Evolutionary conservation across 78 protist species (phyloP).

Genomic region (Dictyostelium intermedium): DNA sequence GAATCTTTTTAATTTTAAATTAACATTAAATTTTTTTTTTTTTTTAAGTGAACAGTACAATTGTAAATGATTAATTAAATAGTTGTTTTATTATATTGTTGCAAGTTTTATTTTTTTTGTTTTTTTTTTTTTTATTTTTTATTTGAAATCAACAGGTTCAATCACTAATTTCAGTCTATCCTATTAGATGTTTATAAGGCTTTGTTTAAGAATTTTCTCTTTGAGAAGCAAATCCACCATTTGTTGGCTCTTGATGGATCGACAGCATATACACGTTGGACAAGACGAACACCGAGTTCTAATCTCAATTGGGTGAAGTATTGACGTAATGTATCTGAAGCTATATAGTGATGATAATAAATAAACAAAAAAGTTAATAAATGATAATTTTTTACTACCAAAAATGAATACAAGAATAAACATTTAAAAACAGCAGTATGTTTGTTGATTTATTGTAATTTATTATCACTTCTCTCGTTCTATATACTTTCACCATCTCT

Average conservation of each 20-base stretch:
- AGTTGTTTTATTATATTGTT: not conserved
- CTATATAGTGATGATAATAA: not conserved
- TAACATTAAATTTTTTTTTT: not conserved
- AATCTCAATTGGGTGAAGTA: constrained; percentile 91
- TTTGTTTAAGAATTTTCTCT: constrained; percentile 87
- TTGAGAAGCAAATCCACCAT: constrained; percentile 92
- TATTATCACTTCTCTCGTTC: no score
- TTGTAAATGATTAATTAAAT: not conserved
- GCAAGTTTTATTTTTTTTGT: not conserved
- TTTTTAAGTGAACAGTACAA: not conserved
- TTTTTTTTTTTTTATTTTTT: not conserved
- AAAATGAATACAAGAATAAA: no score
- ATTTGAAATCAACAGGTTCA: not conserved
- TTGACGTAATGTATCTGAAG: constrained; percentile 84
- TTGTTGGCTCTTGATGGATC: constrained; percentile 81
- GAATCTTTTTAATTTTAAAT: not conserved
- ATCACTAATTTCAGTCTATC: not conserved
- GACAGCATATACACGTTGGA: constrained; percentile 70
- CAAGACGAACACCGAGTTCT: constrained; percentile 87
- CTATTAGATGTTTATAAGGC: not conserved
- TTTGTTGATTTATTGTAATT: not conserved
- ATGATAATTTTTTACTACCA: not conserved
- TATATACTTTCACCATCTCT: no score
- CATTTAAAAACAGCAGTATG: not conserved
- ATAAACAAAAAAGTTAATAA: not conserved